Evolutionary conservation across 768 basidiomycete species (phyloP), one percentile per base, ranked within the genome.

Genomic region (Xanthoconium stramineum): DNA sequence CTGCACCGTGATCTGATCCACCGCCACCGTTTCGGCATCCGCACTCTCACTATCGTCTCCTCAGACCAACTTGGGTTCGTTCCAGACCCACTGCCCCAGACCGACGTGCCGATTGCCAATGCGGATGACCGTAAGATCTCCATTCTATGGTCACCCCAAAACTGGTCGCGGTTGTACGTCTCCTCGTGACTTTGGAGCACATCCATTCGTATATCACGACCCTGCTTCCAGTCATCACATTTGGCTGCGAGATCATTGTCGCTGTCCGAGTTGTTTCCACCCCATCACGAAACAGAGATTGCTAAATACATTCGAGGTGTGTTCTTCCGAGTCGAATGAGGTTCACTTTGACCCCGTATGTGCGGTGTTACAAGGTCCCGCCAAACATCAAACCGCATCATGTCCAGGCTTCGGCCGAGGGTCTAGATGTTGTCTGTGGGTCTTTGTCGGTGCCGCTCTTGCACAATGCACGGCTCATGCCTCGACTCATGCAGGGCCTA

Each of bases 201-300:
- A 29, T 19, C 19, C 28, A 55, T 44, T 33, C 17, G 36, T 43
- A 51, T 35, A 52, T 44, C 45, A 29, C 20, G 11, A 4, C 39
- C n/a, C 19, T 7, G n/a, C 28, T 43, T 60, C 29, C 61, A 98
- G 95, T 67, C 92, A 96, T 68, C 85, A 94, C 64, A 82, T 93
- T 39, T 97, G 93, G 89, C 75, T 98, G 24, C 78, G 92, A 43
- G 96, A 98, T 66, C 95, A 98, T 61, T 98, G 96, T 68, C 80
- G 94, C 35, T 97, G 94, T 69, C 75, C 87, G 6, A 75, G 83
- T 48, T 96, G 94, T 70, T 95, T 91, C 66, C 95, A 98, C 70
- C 76, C 86, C 0, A 68, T 85, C 57, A 98, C 95, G 17, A 95
- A 92, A 66, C 96, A 98, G 70, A 80, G 95, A n/a, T 71, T 98